Conservation (phyloP, 2,329 filamentous ascomycete species). For the Beauveria scarabaeidicola region DNA sequence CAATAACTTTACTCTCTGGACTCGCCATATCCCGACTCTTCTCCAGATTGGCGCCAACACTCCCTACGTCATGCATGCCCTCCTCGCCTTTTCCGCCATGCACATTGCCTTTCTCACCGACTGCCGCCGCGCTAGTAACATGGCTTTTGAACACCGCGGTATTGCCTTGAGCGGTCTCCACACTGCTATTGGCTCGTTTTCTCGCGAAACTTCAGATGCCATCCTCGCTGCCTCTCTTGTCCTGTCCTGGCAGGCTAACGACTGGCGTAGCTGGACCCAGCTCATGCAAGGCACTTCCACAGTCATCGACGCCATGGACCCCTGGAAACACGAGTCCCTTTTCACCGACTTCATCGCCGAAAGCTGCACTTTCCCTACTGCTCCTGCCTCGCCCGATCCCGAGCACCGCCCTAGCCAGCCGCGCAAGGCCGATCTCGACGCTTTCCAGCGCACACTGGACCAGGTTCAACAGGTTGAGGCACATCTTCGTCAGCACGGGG, state of each 20-base stretch:
- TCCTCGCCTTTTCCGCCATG: constrained; percentile 89
- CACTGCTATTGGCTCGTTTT: constrained; percentile 78
- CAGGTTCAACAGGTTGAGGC: constrained; percentile 61
- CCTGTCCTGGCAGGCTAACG: constrained; percentile 90
- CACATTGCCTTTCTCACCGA: constrained; percentile 86
- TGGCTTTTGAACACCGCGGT: constrained; percentile 83
- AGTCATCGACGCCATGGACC: constrained; percentile 84
- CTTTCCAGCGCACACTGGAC: constrained; percentile 57
- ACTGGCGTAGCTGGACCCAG: constrained; percentile 92
- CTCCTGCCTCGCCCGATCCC: constrained; percentile 53
- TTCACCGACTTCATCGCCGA: constrained; percentile 76
- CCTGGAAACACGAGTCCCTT: constrained; percentile 83
- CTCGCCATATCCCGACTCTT: constrained; percentile 71
- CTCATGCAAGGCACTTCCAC: constrained; percentile 86
- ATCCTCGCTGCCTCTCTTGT: constrained; percentile 86
- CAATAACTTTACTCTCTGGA: constrained; percentile 85
- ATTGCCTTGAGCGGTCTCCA: constrained; percentile 81
- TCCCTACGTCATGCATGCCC: constrained; percentile 86
- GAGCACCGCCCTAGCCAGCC: constrained; percentile 55
- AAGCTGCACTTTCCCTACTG: constrained; percentile 64
- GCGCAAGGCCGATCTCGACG: constrained; percentile 60
- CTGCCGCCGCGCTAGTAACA: constrained; percentile 74
- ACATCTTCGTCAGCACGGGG: constrained; percentile 59
- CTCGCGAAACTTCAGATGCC: constrained; percentile 78
- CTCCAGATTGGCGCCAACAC: constrained; percentile 74